These are phyloP conservation scores for Phalaenopsis equestris DNA, from an alignment of 106 monocot species.

Conservation along the genomic window DNA sequence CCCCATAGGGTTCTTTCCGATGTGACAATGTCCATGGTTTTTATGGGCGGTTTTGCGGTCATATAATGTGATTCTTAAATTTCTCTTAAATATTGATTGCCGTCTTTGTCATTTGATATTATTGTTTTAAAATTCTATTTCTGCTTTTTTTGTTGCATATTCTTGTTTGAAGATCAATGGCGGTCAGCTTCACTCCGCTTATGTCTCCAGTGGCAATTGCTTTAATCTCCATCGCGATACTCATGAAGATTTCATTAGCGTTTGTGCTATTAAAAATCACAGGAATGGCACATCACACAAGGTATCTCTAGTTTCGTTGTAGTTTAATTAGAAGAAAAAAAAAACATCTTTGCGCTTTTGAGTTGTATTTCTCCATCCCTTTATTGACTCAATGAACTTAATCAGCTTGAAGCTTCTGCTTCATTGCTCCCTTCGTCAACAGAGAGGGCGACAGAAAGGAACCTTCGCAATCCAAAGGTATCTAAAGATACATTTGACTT, in stretches of 20 bases:
- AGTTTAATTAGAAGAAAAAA: neutral
- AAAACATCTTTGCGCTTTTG: neutral
- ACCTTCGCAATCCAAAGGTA: constrained; percentile 34
- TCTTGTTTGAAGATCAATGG: constrained; percentile 33
- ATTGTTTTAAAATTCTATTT: neutral
- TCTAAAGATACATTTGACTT: constrained; percentile 31
- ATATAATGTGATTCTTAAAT: neutral
- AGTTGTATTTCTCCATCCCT: neutral
- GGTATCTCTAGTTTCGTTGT: constrained; percentile 20
- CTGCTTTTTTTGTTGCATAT: constrained; percentile 1
- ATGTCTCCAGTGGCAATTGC: constrained; percentile 16
- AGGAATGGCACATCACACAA: constrained; percentile 35
- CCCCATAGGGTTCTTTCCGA: neutral
- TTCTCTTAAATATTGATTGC: neutral
- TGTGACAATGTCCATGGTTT: neutral
- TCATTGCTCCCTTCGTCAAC: constrained; percentile 34
- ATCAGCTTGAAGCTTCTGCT: constrained; percentile 42
- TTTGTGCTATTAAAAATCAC: neutral
- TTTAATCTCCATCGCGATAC: constrained; percentile 10
- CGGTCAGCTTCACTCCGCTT: constrained; percentile 18
- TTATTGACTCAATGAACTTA: neutral
- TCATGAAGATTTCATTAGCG: constrained; percentile 9
- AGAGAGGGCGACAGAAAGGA: constrained; percentile 89
- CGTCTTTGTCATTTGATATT: neutral
- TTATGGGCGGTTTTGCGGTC: neutral